phyloP scores from a whole-genome alignment of 73 alveolate genomes.

The Diophrys appendiculata region DNA sequence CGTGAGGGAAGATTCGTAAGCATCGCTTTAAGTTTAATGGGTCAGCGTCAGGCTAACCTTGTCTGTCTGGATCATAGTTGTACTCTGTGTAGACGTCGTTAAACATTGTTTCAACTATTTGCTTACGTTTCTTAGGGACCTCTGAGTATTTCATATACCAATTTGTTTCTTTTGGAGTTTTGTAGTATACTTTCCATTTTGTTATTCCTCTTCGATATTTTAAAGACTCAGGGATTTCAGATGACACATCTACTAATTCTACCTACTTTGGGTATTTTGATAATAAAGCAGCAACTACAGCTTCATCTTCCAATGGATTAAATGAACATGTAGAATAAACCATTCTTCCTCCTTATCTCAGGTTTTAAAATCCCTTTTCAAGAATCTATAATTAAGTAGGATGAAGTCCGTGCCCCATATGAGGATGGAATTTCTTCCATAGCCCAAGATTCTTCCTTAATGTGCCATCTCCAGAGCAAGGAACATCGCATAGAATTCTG shows the following conservation, averaged over 20 bases:
- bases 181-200: conserved; percentile 80
- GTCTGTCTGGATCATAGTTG: conserved; percentile 69
- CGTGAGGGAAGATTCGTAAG: conserved; percentile 77
- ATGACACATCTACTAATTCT: conserved; percentile 74
- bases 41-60: too few species aligned
- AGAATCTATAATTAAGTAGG: conserved; percentile 67
- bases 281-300: conserved; percentile 77
- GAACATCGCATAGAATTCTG: conserved; percentile 91
- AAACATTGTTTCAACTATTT: conserved; percentile 77
- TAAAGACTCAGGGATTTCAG: conserved; percentile 62
- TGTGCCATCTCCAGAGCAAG: conserved; percentile 96
- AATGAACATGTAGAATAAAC: conserved; percentile 88
- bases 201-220: conserved; percentile 77
- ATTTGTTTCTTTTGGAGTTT: conserved; percentile 52
- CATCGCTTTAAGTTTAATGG: conserved; percentile 80
- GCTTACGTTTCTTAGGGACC: conserved; percentile 56
- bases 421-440: conserved; percentile 84
- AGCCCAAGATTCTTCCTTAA: conserved; percentile 80
- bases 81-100: conserved; percentile 64
- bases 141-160: conserved; percentile 72
- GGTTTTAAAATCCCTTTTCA: conserved; percentile 77
- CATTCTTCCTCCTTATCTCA: conserved; percentile 82
- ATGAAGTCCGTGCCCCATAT: conserved; percentile 76
- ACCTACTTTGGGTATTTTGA: conserved; percentile 66
- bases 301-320: conserved; percentile 90